Conservation (phyloP, 2,329 filamentous ascomycete genomes). For the Penicillium sp. region DNA sequence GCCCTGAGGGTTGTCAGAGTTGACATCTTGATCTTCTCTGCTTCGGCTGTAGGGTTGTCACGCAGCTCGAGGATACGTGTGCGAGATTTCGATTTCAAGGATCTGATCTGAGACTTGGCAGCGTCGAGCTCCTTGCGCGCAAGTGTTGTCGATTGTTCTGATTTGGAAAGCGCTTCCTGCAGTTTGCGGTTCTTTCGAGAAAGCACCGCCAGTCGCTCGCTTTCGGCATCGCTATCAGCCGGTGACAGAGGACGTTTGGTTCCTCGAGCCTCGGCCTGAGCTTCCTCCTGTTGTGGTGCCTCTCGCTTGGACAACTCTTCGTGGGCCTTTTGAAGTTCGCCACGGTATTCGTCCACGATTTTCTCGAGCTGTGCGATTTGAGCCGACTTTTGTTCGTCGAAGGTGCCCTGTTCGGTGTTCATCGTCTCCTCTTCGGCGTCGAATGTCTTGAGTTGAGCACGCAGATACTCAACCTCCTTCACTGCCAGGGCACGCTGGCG, state of each 20-base stretch:
- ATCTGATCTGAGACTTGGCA: slow-evolving; percentile 65
- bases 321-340: slow-evolving; percentile 70
- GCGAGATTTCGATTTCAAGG: slow-evolving; percentile 62
- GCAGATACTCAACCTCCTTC: slow-evolving; percentile 91
- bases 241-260: slow-evolving; percentile 62
- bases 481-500: slow-evolving; percentile 77
- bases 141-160: slow-evolving; percentile 66
- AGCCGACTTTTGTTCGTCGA: slow-evolving; percentile 68
- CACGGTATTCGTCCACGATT: slow-evolving; percentile 81
- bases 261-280: slow-evolving; percentile 40
- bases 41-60: slow-evolving; percentile 85
- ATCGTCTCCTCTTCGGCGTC: slow-evolving; percentile 85
- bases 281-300: slow-evolving; percentile 37
- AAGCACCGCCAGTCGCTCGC: slow-evolving; percentile 73
- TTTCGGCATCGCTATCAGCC: slow-evolving; percentile 51
- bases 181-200: slow-evolving; percentile 82
- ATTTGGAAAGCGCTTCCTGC: slow-evolving; percentile 67
- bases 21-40: slow-evolving; percentile 75
- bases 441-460: slow-evolving; percentile 83
- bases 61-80: slow-evolving; percentile 81
- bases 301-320: slow-evolving; percentile 68
- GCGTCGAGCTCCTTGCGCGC: slow-evolving; percentile 72
- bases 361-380: slow-evolving; percentile 77
- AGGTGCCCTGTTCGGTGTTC: slow-evolving; percentile 62
- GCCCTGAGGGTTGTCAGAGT: slow-evolving; percentile 72